Percentiles rank a stretch among this genome's conserved stretches.
Conservation (phyloP, 2,329 filamentous ascomycete genomes). For the Sphaerulina vaccinii region DNA sequence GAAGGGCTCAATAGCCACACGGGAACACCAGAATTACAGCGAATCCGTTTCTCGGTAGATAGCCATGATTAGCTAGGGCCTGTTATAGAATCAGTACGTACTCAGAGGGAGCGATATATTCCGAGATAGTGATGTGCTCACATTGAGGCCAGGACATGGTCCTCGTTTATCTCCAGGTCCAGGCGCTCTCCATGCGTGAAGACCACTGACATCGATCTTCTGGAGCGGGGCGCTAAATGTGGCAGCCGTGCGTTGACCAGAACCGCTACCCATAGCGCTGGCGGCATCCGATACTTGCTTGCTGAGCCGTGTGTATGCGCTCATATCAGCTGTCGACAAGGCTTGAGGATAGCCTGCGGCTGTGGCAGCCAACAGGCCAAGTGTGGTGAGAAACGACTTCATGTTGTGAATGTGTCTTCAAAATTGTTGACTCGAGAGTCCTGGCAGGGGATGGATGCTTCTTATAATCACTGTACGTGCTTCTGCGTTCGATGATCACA, state of each 20-base stretch:
- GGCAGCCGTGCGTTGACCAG: background rate
- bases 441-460: no score
- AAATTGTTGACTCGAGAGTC: no score
- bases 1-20: no score
- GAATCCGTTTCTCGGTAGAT: conserved; percentile 37
- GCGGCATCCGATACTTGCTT: background rate
- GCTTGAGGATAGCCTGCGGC: background rate
- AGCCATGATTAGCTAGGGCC: conserved; percentile 35
- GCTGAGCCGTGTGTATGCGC: background rate
- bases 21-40: conserved; percentile 10
- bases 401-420: background rate
- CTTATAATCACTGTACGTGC: no score
- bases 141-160: conserved; percentile 38
- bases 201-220: background rate
- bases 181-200: conserved; percentile 30
- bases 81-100: background rate
- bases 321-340: background rate
- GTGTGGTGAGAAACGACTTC: background rate
- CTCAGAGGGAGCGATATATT: background rate
- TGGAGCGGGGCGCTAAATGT: background rate
- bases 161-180: conserved; percentile 33
- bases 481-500: no score
- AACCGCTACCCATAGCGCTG: background rate
- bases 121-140: conserved; percentile 2
- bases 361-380: background rate